A percentile compares a stretch with the other conserved stretches of the same genome.
Evolutionary conservation across 179 eudicot species (phyloP).

Genomic region (Carnegiea gigantea): DNA sequence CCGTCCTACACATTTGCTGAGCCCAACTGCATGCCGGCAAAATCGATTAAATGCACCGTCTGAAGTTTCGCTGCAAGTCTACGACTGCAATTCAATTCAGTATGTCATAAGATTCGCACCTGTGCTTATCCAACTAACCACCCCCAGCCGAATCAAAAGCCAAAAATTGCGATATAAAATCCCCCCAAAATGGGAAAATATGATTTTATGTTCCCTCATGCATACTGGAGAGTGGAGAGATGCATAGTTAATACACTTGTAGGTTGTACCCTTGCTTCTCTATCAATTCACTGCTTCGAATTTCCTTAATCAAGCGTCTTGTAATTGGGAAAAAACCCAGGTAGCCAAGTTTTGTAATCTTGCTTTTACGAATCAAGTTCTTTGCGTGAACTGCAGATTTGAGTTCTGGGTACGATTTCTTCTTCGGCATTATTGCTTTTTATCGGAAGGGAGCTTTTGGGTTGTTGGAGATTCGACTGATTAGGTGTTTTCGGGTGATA

Average conservation of each 20-base stretch:
- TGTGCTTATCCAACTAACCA: conserved; percentile 11
- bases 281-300: background rate
- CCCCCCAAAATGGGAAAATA: background rate
- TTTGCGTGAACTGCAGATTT: background rate
- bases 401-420: conserved; percentile 1
- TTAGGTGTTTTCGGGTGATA: background rate
- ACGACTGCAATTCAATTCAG: background rate
- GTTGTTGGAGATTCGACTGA: background rate
- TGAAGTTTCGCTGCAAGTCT: background rate
- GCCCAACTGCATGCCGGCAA: background rate
- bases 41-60: background rate
- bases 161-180: background rate
- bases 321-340: background rate
- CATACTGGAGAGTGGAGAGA: background rate
- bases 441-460: background rate
- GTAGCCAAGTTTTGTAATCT: background rate
- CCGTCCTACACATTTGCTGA: too few relatives aligned
- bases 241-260: background rate
- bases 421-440: background rate
- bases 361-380: background rate
- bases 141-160: background rate
- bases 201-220: background rate
- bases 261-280: background rate
- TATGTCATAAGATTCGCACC: background rate
- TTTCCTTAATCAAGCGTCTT: background rate